Evolutionary conservation across 352 stramenopile species (phyloP), one percentile per base, ranked within the genome.

Genomic region (Globisporangium solare): DNA sequence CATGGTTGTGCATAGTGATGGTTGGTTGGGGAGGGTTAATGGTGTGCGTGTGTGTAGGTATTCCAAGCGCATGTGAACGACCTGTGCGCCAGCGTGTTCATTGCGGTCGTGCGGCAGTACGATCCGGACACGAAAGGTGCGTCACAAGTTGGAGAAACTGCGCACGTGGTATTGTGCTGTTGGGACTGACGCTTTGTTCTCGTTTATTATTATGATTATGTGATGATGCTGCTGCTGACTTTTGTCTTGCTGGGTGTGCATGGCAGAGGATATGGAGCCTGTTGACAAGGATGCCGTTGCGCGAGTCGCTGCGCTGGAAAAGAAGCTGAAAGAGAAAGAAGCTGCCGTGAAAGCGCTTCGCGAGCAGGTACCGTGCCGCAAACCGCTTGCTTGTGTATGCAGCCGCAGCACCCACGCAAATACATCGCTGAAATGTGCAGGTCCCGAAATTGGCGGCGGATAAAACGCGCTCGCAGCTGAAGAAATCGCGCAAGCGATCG

Each of bases 61-160:
- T 89, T 89, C 52, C 77, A 72, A 37, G 81, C 81, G 14, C 81
- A 92, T 51, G 79, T 89, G 54, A 86, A 70, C 35, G 81, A 89
- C 32, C 58, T 89, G 43, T 92, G 81, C 54, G 81, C 81, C 43
- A 88, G 79, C 40, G 64, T 92, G 2, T 92, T 92, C 55, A 75
- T 76, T 2, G 68, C 73, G 1, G 75, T 79, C 14, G 50, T 88
- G 55, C 67, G 79, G 47, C 85, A 89, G 59, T 89, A 92, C 52
- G 75, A 92, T 47, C 81, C 81, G 12, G 64, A 78, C 43, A 72
- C 66, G 24, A 83, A 87, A 73, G 68, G 80, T 88, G 15, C 2
- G 48, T 14, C 3, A 14, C 24, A 35, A 42, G 17, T 18, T 47
- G 7, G 13, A 55, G 10, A 47, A 46, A 31, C 17, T 20, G 37